Percentiles rank a stretch among this genome's conserved stretches.
These are phyloP conservation scores for Asterella californica DNA, from an alignment of 225 moss, liverwort and hornwort genomes.

Conservation along the genomic window DNA sequence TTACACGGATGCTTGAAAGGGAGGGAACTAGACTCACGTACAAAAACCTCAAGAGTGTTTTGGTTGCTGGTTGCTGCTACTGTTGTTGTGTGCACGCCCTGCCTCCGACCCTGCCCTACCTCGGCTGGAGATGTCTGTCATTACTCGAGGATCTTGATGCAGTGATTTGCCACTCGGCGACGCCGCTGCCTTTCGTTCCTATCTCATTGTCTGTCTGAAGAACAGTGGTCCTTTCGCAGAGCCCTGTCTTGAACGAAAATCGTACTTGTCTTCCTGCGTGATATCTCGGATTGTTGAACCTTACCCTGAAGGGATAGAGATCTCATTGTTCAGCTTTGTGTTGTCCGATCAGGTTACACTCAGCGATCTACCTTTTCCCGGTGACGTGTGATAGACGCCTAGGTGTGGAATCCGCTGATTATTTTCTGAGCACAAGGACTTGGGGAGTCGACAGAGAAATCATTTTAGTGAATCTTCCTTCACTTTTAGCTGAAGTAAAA, in stretches of 20 bases:
- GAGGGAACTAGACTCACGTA: neutral
- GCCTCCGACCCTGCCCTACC: neutral
- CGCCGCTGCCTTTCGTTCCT: neutral
- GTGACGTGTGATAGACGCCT: neutral
- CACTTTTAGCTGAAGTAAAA: neutral
- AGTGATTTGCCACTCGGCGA: neutral
- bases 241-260: neutral
- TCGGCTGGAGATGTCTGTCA: neutral
- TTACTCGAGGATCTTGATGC: conserved; percentile 2
- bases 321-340: neutral
- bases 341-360: neutral
- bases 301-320: neutral
- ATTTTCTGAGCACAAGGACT: neutral
- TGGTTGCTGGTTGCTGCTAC: neutral
- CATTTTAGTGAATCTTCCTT: neutral
- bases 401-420: neutral
- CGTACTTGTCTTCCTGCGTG: neutral
- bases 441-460: neutral
- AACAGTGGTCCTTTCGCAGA: neutral
- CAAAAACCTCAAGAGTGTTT: neutral
- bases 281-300: neutral
- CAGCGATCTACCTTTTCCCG: neutral
- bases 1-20: conserved; percentile 10
- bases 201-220: neutral
- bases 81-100: neutral